Conservation (phyloP, 768 basidiomycete genomes). For the Phylloporus sp. region DNA sequence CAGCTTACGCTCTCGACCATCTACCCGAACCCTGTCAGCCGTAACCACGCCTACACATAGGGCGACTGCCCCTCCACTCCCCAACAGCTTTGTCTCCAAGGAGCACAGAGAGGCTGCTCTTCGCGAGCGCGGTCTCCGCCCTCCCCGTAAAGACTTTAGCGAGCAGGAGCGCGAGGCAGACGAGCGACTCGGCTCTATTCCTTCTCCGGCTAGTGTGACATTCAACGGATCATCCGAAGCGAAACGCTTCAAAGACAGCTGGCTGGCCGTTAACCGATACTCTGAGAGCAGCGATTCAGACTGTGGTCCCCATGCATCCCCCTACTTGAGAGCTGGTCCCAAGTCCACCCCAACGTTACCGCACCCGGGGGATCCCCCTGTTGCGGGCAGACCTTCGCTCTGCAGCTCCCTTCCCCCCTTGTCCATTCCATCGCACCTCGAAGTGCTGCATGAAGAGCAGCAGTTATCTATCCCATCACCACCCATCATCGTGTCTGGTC, state of each 20-base stretch:
- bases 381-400: constrained; percentile 18
- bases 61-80: constrained; percentile 17
- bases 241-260: constrained; percentile 49
- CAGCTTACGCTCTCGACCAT: constrained; percentile 8
- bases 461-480: constrained; percentile 16
- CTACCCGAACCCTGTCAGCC: constrained; percentile 8
- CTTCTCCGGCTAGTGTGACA: constrained; percentile 23
- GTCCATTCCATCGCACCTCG: constrained; percentile 22
- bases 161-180: constrained; percentile 40
- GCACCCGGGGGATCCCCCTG: constrained; percentile 4
- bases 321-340: not conserved
- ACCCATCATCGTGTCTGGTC: constrained; percentile 21
- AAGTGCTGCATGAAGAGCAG: constrained; percentile 30
- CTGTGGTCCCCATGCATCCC: not conserved
- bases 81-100: constrained; percentile 22
- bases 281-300: constrained; percentile 26
- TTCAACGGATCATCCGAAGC: constrained; percentile 40
- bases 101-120: constrained; percentile 47
- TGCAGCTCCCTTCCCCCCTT: constrained; percentile 22
- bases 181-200: constrained; percentile 38
- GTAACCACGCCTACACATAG: not conserved
- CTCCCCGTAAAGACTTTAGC: constrained; percentile 38
- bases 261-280: constrained; percentile 42
- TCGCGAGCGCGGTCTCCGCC: constrained; percentile 56
- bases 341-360: not conserved